These are phyloP conservation scores for Cochlearia excelsa DNA, from an alignment of 345 rosid genomes.

Conservation along the genomic window DNA sequence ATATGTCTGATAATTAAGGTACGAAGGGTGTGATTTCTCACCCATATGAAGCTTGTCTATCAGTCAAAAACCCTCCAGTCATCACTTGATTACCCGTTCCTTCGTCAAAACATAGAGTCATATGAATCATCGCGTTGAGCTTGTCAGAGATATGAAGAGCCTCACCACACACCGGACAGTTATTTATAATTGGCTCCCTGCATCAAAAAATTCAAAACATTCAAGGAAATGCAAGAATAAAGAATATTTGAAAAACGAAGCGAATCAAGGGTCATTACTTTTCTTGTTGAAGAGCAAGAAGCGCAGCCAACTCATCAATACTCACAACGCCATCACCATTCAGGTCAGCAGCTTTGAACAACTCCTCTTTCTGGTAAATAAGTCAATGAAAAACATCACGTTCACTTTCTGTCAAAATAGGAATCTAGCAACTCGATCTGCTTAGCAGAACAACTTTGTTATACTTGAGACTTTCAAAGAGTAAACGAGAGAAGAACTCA, in stretches of 20 bases:
- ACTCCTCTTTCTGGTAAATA: slow-evolving; percentile 72
- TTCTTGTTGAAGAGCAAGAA: slow-evolving; percentile 80
- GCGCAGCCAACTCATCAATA: slow-evolving; percentile 80
- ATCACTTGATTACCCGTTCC: slow-evolving; percentile 92
- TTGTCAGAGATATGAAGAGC: slow-evolving; percentile 62
- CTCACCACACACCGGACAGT: slow-evolving; percentile 92
- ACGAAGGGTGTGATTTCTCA: slow-evolving; percentile 32
- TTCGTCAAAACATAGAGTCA: slow-evolving; percentile 91
- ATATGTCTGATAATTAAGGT: slow-evolving; percentile 6
- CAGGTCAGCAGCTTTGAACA: slow-evolving; percentile 74
- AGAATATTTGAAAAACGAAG: slow-evolving; percentile 1
- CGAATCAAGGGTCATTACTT: slow-evolving; percentile 43
- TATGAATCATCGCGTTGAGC: slow-evolving; percentile 79
- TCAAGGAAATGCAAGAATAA: not conserved
- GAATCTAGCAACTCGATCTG: slow-evolving; percentile 15
- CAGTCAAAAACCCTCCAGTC: slow-evolving; percentile 97
- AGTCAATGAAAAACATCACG: slow-evolving; percentile 31
- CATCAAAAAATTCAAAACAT: slow-evolving; percentile 15
- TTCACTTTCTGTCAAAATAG: slow-evolving; percentile 14
- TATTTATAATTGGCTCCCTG: slow-evolving; percentile 78
- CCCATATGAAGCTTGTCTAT: slow-evolving; percentile 93
- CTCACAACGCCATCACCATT: slow-evolving; percentile 81
- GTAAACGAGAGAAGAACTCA: not conserved
- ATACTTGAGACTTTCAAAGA: slow-evolving; percentile 7
- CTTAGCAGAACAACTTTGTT: not conserved